phyloP scores from a whole-genome alignment of 352 stramenopile species.

The Phytophthora melonis region DNA sequence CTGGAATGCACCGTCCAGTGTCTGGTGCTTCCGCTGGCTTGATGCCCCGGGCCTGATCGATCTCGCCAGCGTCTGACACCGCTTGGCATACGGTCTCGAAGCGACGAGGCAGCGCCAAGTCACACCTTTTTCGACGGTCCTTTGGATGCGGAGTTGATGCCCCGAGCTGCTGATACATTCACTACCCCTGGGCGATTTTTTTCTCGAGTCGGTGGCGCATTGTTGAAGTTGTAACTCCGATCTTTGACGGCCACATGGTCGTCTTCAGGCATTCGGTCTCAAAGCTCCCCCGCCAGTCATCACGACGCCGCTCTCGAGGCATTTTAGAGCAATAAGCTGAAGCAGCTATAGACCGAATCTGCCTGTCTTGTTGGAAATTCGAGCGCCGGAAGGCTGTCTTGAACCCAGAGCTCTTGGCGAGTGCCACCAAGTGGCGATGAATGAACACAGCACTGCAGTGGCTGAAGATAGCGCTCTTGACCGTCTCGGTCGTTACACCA shows the following conservation, averaged over 20 bases:
- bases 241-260: constrained; percentile 4
- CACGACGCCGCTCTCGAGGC: not conserved
- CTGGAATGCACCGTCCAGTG: constrained; percentile 4
- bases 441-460: no score
- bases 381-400: no score
- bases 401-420: not conserved
- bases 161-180: not conserved
- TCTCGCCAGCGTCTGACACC: not conserved
- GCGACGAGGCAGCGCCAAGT: constrained; percentile 22
- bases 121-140: constrained; percentile 18
- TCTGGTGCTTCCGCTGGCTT: constrained; percentile 44
- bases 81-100: not conserved
- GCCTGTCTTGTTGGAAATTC: not conserved
- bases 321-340: not conserved
- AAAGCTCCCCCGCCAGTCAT: constrained; percentile 1
- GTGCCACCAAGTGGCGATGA: not conserved
- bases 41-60: constrained; percentile 23
- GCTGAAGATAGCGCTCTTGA: not conserved
- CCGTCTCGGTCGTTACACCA: constrained; percentile 12
- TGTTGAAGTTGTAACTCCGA: constrained; percentile 25
- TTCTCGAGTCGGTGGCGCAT: constrained; percentile 7
- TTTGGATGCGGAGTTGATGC: not conserved
- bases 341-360: constrained; percentile 4
- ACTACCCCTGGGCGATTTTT: not conserved
- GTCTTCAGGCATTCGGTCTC: constrained; percentile 1